These are phyloP conservation scores for Glonium stellatum DNA, from an alignment of 495 filamentous ascomycete species.

Conservation along the genomic window DNA sequence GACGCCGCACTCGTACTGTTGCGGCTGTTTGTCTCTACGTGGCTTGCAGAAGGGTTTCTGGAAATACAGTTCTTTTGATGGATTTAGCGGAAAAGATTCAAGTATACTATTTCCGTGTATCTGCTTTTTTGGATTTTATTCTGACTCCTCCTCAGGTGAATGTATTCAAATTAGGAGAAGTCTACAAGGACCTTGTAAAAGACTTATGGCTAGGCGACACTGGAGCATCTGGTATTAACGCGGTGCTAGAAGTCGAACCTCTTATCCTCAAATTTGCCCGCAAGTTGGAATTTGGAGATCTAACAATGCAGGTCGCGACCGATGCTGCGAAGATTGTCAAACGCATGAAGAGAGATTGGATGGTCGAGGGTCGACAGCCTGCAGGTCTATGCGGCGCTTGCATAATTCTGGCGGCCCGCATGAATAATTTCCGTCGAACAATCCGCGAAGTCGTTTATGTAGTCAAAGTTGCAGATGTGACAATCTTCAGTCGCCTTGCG, in stretches of 20 bases:
- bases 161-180: conserved; percentile 81
- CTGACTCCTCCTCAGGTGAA: conserved; percentile 55
- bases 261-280: conserved; percentile 83
- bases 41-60: conserved; percentile 61
- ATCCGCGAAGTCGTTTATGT: conserved; percentile 90
- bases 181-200: conserved; percentile 69
- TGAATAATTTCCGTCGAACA: conserved; percentile 93
- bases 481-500: conserved; percentile 77
- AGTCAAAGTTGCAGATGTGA: conserved; percentile 87
- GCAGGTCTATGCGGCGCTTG: conserved; percentile 92
- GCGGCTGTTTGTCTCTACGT: conserved; percentile 82
- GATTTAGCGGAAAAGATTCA: conserved; percentile 83
- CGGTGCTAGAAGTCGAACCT: conserved; percentile 66
- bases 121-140: background rate
- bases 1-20: conserved; percentile 76
- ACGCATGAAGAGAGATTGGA: conserved; percentile 94
- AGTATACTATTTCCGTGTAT: conserved; percentile 28
- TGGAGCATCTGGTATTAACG: conserved; percentile 40
- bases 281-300: conserved; percentile 77
- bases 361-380: conserved; percentile 84
- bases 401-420: conserved; percentile 86
- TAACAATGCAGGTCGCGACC: conserved; percentile 71
- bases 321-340: conserved; percentile 79
- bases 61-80: conserved; percentile 73
- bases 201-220: conserved; percentile 50